These are phyloP conservation scores for Dothistroma pini DNA, from an alignment of 2,329 filamentous ascomycete species.

Conservation along the genomic window DNA sequence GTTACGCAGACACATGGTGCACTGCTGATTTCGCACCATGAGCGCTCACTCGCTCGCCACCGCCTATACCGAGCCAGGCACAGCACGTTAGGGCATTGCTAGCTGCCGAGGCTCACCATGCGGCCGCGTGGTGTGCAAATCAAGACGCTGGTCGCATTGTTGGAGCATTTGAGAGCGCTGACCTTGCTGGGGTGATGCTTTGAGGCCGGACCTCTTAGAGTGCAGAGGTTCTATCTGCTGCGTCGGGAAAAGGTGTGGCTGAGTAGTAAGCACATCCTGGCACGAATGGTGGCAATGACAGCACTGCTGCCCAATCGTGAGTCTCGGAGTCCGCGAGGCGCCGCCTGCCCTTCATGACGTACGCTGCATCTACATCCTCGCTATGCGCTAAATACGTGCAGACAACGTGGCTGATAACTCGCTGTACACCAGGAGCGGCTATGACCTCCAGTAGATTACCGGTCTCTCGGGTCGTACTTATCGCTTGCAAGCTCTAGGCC, in stretches of 20 bases:
- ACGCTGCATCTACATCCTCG: background rate
- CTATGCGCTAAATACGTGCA: background rate
- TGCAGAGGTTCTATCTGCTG: background rate
- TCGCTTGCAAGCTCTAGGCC: constrained; percentile 1
- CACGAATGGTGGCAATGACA: background rate
- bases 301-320: constrained; percentile 1
- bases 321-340: background rate
- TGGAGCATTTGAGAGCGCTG: constrained; percentile 1
- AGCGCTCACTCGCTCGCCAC: constrained; percentile 4
- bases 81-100: background rate
- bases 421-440: background rate
- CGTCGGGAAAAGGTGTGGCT: background rate
- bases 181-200: background rate
- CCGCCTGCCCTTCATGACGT: background rate
- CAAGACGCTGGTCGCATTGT: background rate
- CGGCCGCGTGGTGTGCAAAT: background rate
- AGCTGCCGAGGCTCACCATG: background rate
- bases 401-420: constrained; percentile 2
- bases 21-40: background rate
- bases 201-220: background rate
- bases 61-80: background rate
- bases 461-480: background rate
- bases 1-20: background rate
- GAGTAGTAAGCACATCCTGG: background rate
- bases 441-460: background rate